Percentiles rank a stretch among this genome's conserved stretches.
Conservation (phyloP, 139 green algal species). For the Chlorella ohadii region DNA sequence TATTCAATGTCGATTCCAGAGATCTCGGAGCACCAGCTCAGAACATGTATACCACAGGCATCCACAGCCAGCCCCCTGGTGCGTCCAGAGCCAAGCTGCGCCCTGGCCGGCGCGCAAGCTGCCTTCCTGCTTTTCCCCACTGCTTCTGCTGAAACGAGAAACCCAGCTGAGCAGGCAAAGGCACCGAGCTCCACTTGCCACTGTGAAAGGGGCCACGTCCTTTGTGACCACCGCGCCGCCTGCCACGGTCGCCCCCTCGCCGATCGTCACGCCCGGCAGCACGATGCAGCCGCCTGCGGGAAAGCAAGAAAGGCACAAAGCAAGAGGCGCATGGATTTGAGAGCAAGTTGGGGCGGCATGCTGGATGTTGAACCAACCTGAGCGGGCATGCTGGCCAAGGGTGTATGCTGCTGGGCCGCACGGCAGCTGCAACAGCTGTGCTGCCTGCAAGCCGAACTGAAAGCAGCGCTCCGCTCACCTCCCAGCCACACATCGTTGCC, state of each 20-base stretch:
- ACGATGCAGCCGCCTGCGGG: slow-evolving; percentile 24
- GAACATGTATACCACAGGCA: neutral
- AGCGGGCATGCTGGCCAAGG: too few relatives aligned
- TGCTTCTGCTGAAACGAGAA: too few relatives aligned
- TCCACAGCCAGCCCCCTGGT: too few relatives aligned
- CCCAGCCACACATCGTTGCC: slow-evolving; percentile 41
- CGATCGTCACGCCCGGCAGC: slow-evolving; percentile 60
- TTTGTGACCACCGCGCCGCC: slow-evolving; percentile 71
- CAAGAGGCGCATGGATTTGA: too few relatives aligned
- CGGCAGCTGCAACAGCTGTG: neutral
- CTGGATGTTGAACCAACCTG: too few relatives aligned
- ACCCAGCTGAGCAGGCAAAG: too few relatives aligned
- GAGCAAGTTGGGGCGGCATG: too few relatives aligned
- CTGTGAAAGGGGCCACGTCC: slow-evolving; percentile 58
- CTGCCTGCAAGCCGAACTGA: too few relatives aligned
- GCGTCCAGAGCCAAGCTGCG: too few relatives aligned
- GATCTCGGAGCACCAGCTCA: neutral
- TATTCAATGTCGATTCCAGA: too few relatives aligned
- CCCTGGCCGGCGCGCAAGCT: too few relatives aligned
- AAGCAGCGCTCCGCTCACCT: neutral
- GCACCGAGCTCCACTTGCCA: slow-evolving; percentile 53
- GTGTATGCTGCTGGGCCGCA: neutral
- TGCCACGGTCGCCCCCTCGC: slow-evolving; percentile 53
- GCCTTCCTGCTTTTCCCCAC: too few relatives aligned
- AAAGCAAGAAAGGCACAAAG: neutral